Evolutionary conservation across 2,329 filamentous ascomycete species (phyloP).

Genomic region (Ophiocordyceps camponoti-saundersi): DNA sequence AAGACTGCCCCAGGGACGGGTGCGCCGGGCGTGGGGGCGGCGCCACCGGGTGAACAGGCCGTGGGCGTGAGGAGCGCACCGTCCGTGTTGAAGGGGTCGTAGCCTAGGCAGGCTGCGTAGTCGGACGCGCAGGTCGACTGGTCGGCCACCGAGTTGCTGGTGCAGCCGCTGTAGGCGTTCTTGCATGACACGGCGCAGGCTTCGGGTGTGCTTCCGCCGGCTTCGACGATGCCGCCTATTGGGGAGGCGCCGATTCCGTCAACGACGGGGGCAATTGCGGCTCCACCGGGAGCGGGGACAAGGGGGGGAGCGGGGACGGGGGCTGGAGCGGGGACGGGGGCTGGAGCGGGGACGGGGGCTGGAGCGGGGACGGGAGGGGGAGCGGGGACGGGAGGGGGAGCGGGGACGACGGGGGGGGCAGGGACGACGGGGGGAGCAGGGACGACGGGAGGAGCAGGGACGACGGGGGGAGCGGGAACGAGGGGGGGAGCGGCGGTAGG

Average conservation of each 20-base stretch:
- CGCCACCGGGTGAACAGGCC: conserved; percentile 4
- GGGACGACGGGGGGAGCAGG: background rate
- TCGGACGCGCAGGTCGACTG: conserved; percentile 8
- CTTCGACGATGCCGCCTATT: too few species aligned
- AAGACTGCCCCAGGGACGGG: too few species aligned
- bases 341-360: background rate
- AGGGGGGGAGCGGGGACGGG: too few species aligned
- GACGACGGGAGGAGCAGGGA: too few species aligned
- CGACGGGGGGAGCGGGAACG: too few species aligned
- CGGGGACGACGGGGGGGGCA: too few species aligned
- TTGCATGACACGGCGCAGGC: conserved; percentile 7
- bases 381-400: background rate
- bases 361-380: too few species aligned
- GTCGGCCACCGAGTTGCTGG: conserved; percentile 2
- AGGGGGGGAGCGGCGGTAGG: background rate
- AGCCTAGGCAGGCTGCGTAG: conserved; percentile 9
- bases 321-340: background rate
- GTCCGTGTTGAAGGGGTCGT: conserved; percentile 8
- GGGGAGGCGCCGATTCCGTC: background rate
- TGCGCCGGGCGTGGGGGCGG: too few species aligned
- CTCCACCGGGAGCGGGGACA: too few species aligned
- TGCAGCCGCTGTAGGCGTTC: conserved; percentile 6
- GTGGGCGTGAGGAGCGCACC: conserved; percentile 4
- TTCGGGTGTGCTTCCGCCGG: background rate
- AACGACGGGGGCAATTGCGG: too few species aligned